Conservation (phyloP, 257 asterid species). For the Petrea volubilis region DNA sequence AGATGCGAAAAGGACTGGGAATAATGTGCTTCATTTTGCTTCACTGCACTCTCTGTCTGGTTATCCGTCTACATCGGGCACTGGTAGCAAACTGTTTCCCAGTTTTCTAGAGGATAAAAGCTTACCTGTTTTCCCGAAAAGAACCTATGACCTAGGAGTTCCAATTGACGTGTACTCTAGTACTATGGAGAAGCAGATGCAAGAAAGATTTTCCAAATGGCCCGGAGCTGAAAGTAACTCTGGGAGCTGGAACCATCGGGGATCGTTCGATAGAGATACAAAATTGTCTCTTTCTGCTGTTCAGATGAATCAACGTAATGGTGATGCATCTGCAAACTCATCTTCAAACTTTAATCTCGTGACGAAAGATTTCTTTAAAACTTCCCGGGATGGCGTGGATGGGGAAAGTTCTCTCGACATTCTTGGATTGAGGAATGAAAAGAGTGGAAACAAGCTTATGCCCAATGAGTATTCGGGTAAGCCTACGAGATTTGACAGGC, state of each 20-base stretch:
- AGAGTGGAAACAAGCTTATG: slow-evolving; percentile 36
- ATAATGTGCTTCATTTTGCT: slow-evolving; percentile 26
- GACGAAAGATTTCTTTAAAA: slow-evolving; percentile 30
- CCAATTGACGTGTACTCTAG: slow-evolving; percentile 28
- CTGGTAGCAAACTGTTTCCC: too few species aligned
- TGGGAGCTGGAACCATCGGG: not conserved
- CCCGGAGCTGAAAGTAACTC: slow-evolving; percentile 15
- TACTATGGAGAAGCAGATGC: slow-evolving; percentile 8
- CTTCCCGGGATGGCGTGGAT: slow-evolving; percentile 22
- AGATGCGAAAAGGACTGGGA: slow-evolving; percentile 26
- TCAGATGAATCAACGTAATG: slow-evolving; percentile 20
- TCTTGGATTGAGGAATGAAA: slow-evolving; percentile 21
- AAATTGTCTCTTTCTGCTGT: slow-evolving; percentile 22
- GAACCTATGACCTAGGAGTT: slow-evolving; percentile 28
- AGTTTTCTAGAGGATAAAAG: slow-evolving; percentile 19
- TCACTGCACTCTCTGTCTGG: slow-evolving; percentile 24
- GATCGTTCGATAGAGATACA: slow-evolving; percentile 22
- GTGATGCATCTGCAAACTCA: slow-evolving; percentile 29
- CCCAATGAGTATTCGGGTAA: slow-evolving; percentile 45
- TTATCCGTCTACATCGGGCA: slow-evolving; percentile 18
- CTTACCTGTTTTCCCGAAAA: slow-evolving; percentile 10
- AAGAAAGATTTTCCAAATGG: slow-evolving; percentile 13
- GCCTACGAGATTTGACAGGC: slow-evolving; percentile 26
- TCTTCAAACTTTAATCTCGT: slow-evolving; percentile 29
- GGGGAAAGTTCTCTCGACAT: slow-evolving; percentile 26